Base-by-base conservation (phyloP, 148 eudicot species). In the Heliamphora exappendiculata region DNA sequence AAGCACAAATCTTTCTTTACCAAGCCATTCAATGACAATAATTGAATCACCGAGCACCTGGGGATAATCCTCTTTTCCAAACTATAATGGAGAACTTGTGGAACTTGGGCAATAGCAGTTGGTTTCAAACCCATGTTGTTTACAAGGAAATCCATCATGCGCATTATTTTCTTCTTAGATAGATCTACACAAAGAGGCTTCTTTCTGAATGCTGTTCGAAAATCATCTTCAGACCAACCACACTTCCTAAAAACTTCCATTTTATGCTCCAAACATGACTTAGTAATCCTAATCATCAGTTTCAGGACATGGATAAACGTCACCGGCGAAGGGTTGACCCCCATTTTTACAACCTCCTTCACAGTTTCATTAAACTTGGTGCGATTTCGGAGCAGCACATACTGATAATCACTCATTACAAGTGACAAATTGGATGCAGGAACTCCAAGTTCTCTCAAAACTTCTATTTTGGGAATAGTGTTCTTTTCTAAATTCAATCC, bases 221-320 rank as follows among this genome's bases (percentile, higher is more conserved):
- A 75, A 20, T 82, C 85, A 63, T 78, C 79, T 22, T 75, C 54
- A 49, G 82, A 78, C 79, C 79, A 78, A 78, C 85, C 85, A 78
- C 79, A 78, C 29, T 72, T 75, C 47, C 17, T 71, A 57, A 75
- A 79, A 24, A 58, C 69, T 7, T 59, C 69, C 74, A 44, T 13
- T 47, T 31, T 28, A 29, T 41, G 72, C 9, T 67, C 72, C 34
- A 16, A 69, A 13, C 36, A 39, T 69, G 54, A 19, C 33, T 26
- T 45, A 16, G 7, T 6, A 3, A 12, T 26, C 26, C 24, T n/a
- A 19, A 6, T 22, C 13, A 69, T n/a, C 36, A 44, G 17, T 14
- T 47, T 13, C 4, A 69, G 9, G 17, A 22, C 55, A 47, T 5
- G 8, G 2, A 36, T 67, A 51, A 73, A 73, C 3, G 39, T 55